Evolutionary conservation across 148 eudicot genomes (phyloP), one percentile per base, ranked within the genome.

Genomic region (Nepenthes gracilis): DNA sequence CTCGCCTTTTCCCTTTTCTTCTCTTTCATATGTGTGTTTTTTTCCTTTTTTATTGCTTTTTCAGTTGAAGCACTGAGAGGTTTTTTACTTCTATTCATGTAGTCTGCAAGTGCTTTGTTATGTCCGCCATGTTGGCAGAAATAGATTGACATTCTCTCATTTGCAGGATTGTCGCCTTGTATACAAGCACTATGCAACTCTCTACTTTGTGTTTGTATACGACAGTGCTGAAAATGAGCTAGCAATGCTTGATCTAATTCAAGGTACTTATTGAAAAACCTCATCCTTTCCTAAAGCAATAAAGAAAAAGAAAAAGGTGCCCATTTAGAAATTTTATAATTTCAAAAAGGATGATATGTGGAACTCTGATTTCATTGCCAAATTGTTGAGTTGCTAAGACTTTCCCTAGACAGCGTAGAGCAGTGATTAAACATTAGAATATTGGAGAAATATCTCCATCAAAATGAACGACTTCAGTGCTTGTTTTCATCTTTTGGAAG

Each of bases 201-300:
- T 92, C 49, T 92, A 92, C 76, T 81, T 91, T 58, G 84, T 83
- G 32, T 81, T 92, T 71, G 74, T 92, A 63, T 88, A 85, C 67
- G 97, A 92, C 67, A 76, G 73, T 57, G 80, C 86, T 36, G 97
- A 92, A 62, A 92, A 92, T 72, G 97, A 92, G 78, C 80, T 92
- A 36, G 97, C 97, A 8, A 83, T 92, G 78, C 88, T 92, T 70
- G 97, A 92, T 72, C 77, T 92, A 47, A 92, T 92, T 76, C 97
- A 92, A 92, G 98, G 98, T 92, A 80, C 40, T 5, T 58, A 34
- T 36, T 55, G 3, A n/a, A 49, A n/a, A 49, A 6, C 6, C 53
- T n/a, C 53, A 5, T 49, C 11, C 10, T 11, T 49, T 2, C 15
- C 12, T 45, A 5, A 11, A 45, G 48, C 11, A 11, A 45, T 45